Conservation (phyloP, 305 asterid species). For the Fraxinus floribunda region DNA sequence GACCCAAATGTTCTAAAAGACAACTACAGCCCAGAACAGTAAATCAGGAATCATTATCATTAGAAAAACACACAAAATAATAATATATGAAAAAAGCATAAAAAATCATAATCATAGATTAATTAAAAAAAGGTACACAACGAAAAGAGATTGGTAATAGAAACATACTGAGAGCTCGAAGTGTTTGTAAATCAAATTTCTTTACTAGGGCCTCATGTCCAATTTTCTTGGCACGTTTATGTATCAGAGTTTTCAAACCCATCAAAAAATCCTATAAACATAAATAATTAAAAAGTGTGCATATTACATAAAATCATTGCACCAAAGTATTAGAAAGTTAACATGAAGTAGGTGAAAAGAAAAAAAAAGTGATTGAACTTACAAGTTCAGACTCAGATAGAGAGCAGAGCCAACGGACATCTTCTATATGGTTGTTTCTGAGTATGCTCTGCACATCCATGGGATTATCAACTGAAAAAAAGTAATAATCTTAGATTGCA, state of each 20-base stretch:
- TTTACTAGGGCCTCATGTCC: constrained; percentile 48
- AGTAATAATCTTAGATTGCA: background rate
- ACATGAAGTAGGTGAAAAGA: background rate
- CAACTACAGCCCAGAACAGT: background rate
- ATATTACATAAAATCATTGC: background rate
- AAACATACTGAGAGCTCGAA: constrained; percentile 55
- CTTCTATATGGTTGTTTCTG: constrained; percentile 49
- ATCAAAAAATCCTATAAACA: constrained; percentile 49
- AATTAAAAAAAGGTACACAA: background rate
- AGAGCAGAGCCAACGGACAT: constrained; percentile 73
- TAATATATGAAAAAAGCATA: background rate
- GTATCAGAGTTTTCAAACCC: constrained; percentile 49
- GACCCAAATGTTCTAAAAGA: constrained; percentile 1
- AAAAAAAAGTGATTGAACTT: constrained; percentile 10
- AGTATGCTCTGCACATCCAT: constrained; percentile 20
- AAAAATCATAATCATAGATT: background rate
- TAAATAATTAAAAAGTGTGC: background rate
- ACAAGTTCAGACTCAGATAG: constrained; percentile 64
- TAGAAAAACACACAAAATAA: background rate
- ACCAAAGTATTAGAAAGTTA: background rate
- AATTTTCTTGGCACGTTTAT: constrained; percentile 53
- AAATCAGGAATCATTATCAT: background rate
- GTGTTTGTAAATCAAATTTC: constrained; percentile 54
- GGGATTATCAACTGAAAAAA: background rate
- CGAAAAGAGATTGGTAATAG: background rate